Evolutionary conservation across 768 basidiomycete genomes (phyloP).

Genomic region (Leucosporidium scottii): DNA sequence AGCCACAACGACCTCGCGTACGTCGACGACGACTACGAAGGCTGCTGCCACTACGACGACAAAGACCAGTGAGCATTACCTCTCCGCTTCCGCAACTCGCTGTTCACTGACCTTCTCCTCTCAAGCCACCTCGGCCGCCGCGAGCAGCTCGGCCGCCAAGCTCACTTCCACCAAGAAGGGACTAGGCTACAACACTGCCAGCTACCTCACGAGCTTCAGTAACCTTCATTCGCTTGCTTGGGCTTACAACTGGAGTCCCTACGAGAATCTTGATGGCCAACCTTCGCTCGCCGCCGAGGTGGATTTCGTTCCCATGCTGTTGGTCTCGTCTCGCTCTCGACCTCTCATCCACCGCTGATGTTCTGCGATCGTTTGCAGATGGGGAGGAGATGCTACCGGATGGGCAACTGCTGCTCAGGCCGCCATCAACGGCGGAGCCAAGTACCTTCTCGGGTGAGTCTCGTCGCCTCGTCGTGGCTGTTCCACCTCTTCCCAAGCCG

Average conservation of each 20-base stretch:
- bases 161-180: constrained; percentile 21
- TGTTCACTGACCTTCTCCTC: background rate
- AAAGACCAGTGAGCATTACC: background rate
- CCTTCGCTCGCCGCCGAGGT: background rate
- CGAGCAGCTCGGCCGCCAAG: background rate
- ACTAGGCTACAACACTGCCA: constrained; percentile 10
- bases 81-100: no score
- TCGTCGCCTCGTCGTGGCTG: no score
- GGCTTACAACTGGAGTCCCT: constrained; percentile 27
- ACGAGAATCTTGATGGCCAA: background rate
- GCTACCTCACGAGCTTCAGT: background rate
- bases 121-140: constrained; percentile 2
- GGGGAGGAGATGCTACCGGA: background rate
- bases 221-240: background rate
- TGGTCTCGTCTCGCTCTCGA: background rate
- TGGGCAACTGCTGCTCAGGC: constrained; percentile 19
- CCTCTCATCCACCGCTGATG: no score
- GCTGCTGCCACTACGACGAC: background rate
- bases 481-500: no score
- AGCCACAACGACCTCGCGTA: background rate
- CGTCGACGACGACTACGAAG: constrained; percentile 6
- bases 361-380: background rate
- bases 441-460: constrained; percentile 15
- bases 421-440: constrained; percentile 18
- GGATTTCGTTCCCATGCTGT: constrained; percentile 32